Evolutionary conservation across 495 filamentous ascomycete genomes (phyloP).

Genomic region (Penicillium flavigenum): DNA sequence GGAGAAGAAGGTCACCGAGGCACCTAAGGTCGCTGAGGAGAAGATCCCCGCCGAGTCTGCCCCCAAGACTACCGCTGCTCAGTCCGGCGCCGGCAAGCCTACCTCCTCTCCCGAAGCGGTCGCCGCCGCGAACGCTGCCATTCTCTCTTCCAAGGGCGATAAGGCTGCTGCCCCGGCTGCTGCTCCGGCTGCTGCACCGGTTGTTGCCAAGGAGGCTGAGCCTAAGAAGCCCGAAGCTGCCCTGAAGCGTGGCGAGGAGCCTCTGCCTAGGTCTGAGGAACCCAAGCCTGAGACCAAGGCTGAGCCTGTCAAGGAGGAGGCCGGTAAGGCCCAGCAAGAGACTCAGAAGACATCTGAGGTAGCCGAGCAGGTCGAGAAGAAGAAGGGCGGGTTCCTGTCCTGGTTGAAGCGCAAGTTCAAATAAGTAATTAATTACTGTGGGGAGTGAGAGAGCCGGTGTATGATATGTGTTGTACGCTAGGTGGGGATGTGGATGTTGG

Average conservation of each 20-base stretch:
- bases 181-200: slow-evolving; percentile 14
- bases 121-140: slow-evolving; percentile 28
- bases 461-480: slow-evolving; percentile 24
- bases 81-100: slow-evolving; percentile 1
- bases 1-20: slow-evolving; percentile 60
- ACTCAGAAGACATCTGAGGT: slow-evolving; percentile 14
- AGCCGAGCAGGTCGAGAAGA: slow-evolving; percentile 21
- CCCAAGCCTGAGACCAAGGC: slow-evolving; percentile 14
- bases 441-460: slow-evolving; percentile 20
- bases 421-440: slow-evolving; percentile 11
- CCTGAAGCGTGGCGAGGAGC: slow-evolving; percentile 26
- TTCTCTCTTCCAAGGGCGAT: slow-evolving; percentile 28
- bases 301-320: slow-evolving; percentile 12
- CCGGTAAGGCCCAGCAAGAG: slow-evolving; percentile 16
- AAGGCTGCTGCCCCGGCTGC: slow-evolving; percentile 19
- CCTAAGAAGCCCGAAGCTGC: slow-evolving; percentile 30
- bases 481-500: slow-evolving; percentile 1
- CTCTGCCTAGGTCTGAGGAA: slow-evolving; percentile 7
- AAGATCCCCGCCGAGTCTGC: slow-evolving; percentile 39
- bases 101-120: slow-evolving; percentile 25
- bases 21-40: slow-evolving; percentile 69
- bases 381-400: slow-evolving; percentile 33
- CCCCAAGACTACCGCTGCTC: slow-evolving; percentile 12
- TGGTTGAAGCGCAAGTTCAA: slow-evolving; percentile 37
- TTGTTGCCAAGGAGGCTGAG: slow-evolving; percentile 20